Evolutionary conservation across 116 monocot genomes (phyloP).

Genomic region (Posidonia oceanica): DNA sequence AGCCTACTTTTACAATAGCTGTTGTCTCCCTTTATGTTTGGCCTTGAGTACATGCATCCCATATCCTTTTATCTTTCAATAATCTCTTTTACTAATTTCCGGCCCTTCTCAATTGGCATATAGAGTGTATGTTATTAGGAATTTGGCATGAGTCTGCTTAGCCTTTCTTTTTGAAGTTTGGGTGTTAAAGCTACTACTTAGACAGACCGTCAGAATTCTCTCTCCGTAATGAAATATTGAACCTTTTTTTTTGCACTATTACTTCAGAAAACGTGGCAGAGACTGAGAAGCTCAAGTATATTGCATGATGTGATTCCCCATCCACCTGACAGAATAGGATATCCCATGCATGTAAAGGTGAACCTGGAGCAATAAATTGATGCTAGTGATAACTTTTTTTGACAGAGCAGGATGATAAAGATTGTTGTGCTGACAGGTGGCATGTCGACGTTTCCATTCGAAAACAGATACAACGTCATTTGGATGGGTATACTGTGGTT

Average conservation of each 20-base stretch:
- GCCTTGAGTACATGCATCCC: too few species aligned
- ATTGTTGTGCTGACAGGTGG: conserved; percentile 30
- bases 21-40: too few species aligned
- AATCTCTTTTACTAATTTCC: too few species aligned
- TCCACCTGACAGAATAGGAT: conserved; percentile 53
- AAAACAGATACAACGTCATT: conserved; percentile 24
- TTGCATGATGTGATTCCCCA: conserved; percentile 69
- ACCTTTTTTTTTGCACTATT: neutral
- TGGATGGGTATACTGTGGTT: conserved; percentile 86
- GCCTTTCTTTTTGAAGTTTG: too few species aligned
- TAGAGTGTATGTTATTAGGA: too few species aligned
- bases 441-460: conserved; percentile 58
- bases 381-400: neutral
- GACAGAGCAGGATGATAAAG: neutral
- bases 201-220: too few species aligned
- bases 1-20: too few species aligned
- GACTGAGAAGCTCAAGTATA: conserved; percentile 34
- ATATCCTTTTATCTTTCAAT: too few species aligned
- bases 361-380: neutral
- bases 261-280: conserved; percentile 72
- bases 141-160: too few species aligned
- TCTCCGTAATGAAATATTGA: too few species aligned
- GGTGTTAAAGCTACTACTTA: too few species aligned
- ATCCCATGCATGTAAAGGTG: conserved; percentile 96
- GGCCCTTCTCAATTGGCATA: too few species aligned